Percentiles rank a stretch among this genome's conserved stretches.
Conservation (phyloP, 2,329 filamentous ascomycete species). For the Fusarium mundagurra region DNA sequence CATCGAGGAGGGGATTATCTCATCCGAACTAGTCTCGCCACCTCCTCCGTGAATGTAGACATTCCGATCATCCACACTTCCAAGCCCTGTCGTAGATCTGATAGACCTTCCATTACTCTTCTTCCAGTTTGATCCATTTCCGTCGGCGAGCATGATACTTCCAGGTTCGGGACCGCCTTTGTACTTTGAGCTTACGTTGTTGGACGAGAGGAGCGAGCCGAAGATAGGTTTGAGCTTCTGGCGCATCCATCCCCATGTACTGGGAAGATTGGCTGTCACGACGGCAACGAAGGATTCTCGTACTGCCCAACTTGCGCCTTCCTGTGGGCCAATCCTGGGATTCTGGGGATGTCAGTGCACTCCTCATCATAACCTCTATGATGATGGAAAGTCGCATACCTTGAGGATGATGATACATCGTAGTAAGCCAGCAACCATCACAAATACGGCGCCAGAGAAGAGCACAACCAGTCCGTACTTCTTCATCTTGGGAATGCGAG, state of each 20-base stretch:
- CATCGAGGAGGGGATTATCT: conserved; percentile 21
- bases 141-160: conserved; percentile 39
- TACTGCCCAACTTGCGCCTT: conserved; percentile 50
- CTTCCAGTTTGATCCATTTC: conserved; percentile 25
- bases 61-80: neutral
- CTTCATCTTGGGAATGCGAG: conserved; percentile 58
- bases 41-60: conserved; percentile 29
- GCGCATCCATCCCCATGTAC: conserved; percentile 43
- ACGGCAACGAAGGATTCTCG: conserved; percentile 54
- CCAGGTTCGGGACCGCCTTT: conserved; percentile 29
- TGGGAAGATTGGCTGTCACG: conserved; percentile 51
- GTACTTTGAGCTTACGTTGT: conserved; percentile 29
- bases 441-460: conserved; percentile 55
- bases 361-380: rapidly evolving
- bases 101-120: conserved; percentile 23
- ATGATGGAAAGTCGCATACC: conserved; percentile 27
- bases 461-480: conserved; percentile 64
- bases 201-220: conserved; percentile 39
- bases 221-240: conserved; percentile 39
- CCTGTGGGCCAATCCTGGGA: conserved; percentile 46
- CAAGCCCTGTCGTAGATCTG: conserved; percentile 1
- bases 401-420: conserved; percentile 50
- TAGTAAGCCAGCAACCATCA: conserved; percentile 50
- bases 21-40: conserved; percentile 34
- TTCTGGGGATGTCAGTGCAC: conserved; percentile 38